Base-by-base conservation (phyloP, 1,284 basidiomycete genomes). In the Ceratobasidium sp. region DNA sequence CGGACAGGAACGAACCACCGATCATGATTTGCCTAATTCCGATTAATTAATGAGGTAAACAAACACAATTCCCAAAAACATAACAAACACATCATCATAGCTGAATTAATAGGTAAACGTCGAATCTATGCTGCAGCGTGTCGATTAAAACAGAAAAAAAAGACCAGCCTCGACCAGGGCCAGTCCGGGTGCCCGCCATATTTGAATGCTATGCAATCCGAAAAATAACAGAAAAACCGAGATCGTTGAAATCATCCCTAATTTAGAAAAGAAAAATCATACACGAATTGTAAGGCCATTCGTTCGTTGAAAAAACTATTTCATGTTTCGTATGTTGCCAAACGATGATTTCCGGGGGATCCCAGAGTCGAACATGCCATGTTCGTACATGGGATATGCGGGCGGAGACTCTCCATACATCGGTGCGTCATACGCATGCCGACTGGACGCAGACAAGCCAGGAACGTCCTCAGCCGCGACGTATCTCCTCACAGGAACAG, bases 101-200 rank as follows among this genome's bases (percentile, higher is more conserved):
- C 22, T 62, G 54, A 73, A 73, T 17, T 60, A 44, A 60, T 59
- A 71, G 15, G 53, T 56, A 69, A 69, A 54, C n/a, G 27, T 31
- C 59, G 54, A 73, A 73, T 73, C 69, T 73, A 73, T 73, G 69
- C 67, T 73, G 69, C 69, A 62, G 29, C 62, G 59, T 47, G 33
- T 41, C 22, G n/a, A 29, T 48, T 27, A 50, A 33, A 36, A 57
- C 24, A 6, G 48, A 54, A 54, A 17, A 29, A 67, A 44, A 36
- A 56, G 51, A 53, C 53, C 41, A 54, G 66, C 69, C 69, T 53
- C 44, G 57, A 51, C 69, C 47, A 62, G 50, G 44, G 60, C 19
- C 29, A 62, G 27, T 63, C 41, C 60, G 44, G 44, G 44, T 15
- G 14, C 41, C 11, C 27, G 60, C 24, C 60, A 63, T n/a, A 47